Evolutionary conservation across 345 rosid species (phyloP).

Genomic region (Citrus trifoliata): DNA sequence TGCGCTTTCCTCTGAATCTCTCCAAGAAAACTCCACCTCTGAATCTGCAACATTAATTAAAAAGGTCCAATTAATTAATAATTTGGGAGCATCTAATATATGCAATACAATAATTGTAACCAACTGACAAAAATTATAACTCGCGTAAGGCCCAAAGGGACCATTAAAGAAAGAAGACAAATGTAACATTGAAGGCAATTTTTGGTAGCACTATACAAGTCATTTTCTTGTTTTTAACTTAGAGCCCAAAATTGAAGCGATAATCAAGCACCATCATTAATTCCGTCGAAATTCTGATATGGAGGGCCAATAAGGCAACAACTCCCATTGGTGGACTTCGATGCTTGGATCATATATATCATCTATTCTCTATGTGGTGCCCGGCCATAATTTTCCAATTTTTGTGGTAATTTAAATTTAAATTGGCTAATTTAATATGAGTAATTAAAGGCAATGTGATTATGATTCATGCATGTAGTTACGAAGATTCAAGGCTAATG

Average conservation of each 20-base stretch:
- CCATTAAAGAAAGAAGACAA: neutral
- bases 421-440: neutral
- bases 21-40: slow-evolving; percentile 28
- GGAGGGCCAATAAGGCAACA: neutral
- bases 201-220: neutral
- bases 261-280: neutral
- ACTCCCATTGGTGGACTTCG: neutral
- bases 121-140: neutral
- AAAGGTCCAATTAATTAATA: neutral
- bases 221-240: neutral
- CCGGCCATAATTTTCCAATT: neutral
- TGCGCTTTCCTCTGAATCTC: slow-evolving; percentile 35
- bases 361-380: neutral
- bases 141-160: neutral
- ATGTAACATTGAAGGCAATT: neutral
- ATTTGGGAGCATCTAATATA: neutral
- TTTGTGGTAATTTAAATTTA: neutral
- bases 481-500: neutral
- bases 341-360: neutral
- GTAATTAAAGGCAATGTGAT: neutral
- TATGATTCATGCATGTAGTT: neutral
- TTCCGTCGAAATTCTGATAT: neutral
- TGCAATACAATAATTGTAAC: neutral
- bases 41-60: slow-evolving; percentile 25
- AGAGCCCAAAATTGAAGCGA: neutral